Conservation (phyloP, 116 monocot species). For the Thalassia testudinum region DNA sequence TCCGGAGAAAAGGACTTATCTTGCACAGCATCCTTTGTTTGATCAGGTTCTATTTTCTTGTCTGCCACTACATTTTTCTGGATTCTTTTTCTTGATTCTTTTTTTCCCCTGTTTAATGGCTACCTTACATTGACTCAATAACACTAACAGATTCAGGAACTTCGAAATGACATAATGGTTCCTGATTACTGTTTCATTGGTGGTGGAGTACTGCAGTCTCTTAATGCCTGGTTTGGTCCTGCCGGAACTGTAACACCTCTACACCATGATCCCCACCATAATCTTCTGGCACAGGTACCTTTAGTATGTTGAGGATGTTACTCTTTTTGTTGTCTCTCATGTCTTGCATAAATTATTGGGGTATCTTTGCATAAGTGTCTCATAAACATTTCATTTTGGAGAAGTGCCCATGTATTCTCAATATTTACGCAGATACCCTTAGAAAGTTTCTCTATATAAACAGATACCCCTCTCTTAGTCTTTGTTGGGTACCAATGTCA, state of each 20-base stretch:
- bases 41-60: slow-evolving; percentile 60
- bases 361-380: too few species aligned
- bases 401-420: too few species aligned
- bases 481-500: too few species aligned
- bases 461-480: too few species aligned
- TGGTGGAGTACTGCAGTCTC: slow-evolving; percentile 78
- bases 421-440: too few species aligned
- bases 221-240: slow-evolving; percentile 99
- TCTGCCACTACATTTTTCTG: neutral
- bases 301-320: neutral
- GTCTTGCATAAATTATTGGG: too few species aligned
- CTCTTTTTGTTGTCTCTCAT: too few species aligned
- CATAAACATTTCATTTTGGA: too few species aligned
- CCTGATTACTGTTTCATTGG: slow-evolving; percentile 98
- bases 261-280: slow-evolving; percentile 98
- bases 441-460: too few species aligned
- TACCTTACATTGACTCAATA: neutral
- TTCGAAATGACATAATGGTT: slow-evolving; percentile 80
- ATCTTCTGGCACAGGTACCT: slow-evolving; percentile 89
- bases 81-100: neutral
- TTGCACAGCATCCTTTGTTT: slow-evolving; percentile 96
- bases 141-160: slow-evolving; percentile 65
- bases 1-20: slow-evolving; percentile 48
- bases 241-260: slow-evolving; percentile 89
- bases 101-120: neutral